phyloP scores from a whole-genome alignment of 2,329 filamentous ascomycete species.

The Septoria linicola region DNA sequence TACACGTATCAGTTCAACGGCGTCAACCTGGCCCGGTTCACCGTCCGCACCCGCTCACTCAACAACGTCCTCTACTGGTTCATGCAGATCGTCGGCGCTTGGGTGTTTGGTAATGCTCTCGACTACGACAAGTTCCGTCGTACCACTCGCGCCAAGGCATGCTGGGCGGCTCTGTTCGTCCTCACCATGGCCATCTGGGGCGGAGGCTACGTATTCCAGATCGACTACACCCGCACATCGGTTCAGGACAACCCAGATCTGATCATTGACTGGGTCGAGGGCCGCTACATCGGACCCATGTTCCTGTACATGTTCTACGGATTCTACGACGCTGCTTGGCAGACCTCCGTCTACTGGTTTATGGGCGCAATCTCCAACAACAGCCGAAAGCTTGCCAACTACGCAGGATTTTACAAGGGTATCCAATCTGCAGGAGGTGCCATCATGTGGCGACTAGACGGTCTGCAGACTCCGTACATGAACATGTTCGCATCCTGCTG shows the following conservation, averaged over 20 bases:
- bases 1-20: slow-evolving; percentile 77
- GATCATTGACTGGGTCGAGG: slow-evolving; percentile 65
- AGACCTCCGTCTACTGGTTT: slow-evolving; percentile 90
- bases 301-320: slow-evolving; percentile 90
- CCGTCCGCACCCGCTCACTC: slow-evolving; percentile 70
- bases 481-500: slow-evolving; percentile 73
- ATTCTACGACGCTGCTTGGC: slow-evolving; percentile 85
- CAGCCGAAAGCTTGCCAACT: slow-evolving; percentile 85
- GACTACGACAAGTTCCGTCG: slow-evolving; percentile 62
- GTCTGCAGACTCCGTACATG: slow-evolving; percentile 62
- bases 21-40: slow-evolving; percentile 69
- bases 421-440: slow-evolving; percentile 86
- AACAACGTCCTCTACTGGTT: slow-evolving; percentile 75
- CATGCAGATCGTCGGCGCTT: slow-evolving; percentile 74
- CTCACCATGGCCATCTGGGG: slow-evolving; percentile 80
- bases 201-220: slow-evolving; percentile 76
- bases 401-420: slow-evolving; percentile 85
- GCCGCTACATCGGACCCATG: slow-evolving; percentile 73
- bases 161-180: slow-evolving; percentile 61
- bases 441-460: slow-evolving; percentile 71
- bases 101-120: slow-evolving; percentile 69
- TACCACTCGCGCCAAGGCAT: slow-evolving; percentile 64
- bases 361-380: slow-evolving; percentile 95
- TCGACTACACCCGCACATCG: slow-evolving; percentile 51
- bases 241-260: slow-evolving; percentile 28